A percentile compares a stretch with the other conserved stretches of the same genome.
Evolutionary conservation across 345 rosid species (phyloP).

Genomic region (Clarkia xantiana): DNA sequence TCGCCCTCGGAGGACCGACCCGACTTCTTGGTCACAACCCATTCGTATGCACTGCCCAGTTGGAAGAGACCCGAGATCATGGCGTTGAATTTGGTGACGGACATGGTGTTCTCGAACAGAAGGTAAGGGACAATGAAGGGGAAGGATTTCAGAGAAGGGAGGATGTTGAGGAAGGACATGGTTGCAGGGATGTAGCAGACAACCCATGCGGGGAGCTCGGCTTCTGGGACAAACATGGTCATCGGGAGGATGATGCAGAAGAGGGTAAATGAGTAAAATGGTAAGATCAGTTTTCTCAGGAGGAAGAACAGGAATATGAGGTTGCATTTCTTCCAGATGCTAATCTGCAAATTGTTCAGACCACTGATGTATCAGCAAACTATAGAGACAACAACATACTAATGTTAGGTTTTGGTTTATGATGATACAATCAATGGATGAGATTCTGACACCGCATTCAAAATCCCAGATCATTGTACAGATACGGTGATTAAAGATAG

Average conservation of each 20-base stretch:
- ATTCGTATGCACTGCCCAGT: constrained; percentile 43
- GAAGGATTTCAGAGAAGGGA: constrained; percentile 35
- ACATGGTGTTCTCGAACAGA: constrained; percentile 47
- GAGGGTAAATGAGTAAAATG: constrained; percentile 41
- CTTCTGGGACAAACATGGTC: constrained; percentile 48
- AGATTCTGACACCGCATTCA: too few relatives aligned
- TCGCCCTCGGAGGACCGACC: constrained; percentile 49
- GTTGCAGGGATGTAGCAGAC: constrained; percentile 47
- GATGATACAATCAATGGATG: too few relatives aligned
- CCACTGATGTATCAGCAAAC: too few relatives aligned
- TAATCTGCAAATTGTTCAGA: constrained; percentile 21
- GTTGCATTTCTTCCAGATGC: constrained; percentile 35
- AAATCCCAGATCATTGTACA: too few relatives aligned
- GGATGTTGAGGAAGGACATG: constrained; percentile 44
- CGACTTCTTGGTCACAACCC: constrained; percentile 48
- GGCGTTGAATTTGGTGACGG: constrained; percentile 43
- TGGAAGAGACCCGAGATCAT: constrained; percentile 45
- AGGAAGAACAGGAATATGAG: constrained; percentile 40
- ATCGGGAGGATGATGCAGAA: constrained; percentile 46
- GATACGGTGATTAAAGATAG: too few relatives aligned
- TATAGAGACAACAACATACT: too few relatives aligned
- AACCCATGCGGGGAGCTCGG: constrained; percentile 40
- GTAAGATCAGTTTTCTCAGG: constrained; percentile 35
- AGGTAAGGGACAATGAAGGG: constrained; percentile 47
- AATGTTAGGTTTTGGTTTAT: too few relatives aligned